These are phyloP conservation scores for Cicer yamashitae DNA, from an alignment of 306 rosid species.

Conservation along the genomic window DNA sequence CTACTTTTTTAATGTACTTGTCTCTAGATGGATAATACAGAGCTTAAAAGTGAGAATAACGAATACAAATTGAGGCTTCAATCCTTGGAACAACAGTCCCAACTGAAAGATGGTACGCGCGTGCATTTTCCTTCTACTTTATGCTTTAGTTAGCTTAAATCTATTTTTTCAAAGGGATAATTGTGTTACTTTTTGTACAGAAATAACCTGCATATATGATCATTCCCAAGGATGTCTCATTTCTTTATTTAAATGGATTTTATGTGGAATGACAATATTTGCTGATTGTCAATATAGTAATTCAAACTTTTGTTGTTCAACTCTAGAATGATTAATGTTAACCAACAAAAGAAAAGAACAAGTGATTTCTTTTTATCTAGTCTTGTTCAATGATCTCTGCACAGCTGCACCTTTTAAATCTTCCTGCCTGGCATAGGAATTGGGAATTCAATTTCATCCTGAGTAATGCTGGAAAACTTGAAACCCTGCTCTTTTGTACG, in stretches of 20 bases:
- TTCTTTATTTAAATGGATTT: neutral
- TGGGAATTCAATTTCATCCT: slow-evolving; percentile 30
- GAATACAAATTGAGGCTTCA: slow-evolving; percentile 89
- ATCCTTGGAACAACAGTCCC: slow-evolving; percentile 84
- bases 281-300: neutral
- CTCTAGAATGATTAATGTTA: slow-evolving; percentile 31
- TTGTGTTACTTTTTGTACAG: neutral
- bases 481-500: slow-evolving; percentile 6
- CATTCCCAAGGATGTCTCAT: slow-evolving; percentile 4
- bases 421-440: slow-evolving; percentile 2
- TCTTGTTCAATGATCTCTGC: slow-evolving; percentile 7
- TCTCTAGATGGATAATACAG: slow-evolving; percentile 64
- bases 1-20: slow-evolving; percentile 17
- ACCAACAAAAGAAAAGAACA: slow-evolving; percentile 10
- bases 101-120: slow-evolving; percentile 77
- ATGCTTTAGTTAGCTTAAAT: slow-evolving; percentile 38
- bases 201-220: slow-evolving; percentile 17
- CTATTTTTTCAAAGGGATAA: slow-evolving; percentile 7
- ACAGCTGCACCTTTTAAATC: slow-evolving; percentile 23
- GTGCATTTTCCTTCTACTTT: slow-evolving; percentile 35
- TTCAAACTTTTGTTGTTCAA: slow-evolving; percentile 27
- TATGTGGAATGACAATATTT: neutral
- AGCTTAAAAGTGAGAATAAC: slow-evolving; percentile 67
- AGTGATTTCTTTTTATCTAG: slow-evolving; percentile 26
- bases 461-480: slow-evolving; percentile 14